Evolutionary conservation across 495 filamentous ascomycete species (phyloP), one percentile per base, ranked within the genome.

Genomic region (Penicillium fimorum): DNA sequence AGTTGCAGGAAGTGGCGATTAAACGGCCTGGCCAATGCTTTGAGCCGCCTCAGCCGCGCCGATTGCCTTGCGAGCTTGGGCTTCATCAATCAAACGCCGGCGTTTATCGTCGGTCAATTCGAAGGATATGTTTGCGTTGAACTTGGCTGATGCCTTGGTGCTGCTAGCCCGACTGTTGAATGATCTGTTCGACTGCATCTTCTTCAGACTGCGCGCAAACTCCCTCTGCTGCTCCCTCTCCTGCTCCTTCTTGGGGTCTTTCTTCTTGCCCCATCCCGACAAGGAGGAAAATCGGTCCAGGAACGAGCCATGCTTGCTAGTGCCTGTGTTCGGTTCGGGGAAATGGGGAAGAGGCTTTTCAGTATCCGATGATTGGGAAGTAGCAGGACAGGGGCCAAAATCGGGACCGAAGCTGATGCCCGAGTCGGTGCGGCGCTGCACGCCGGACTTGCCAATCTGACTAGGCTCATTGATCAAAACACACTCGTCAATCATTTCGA

Each of bases 401-500:
- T 43, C 56, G 5, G 71, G 73, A 53, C 51, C 70, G 66, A 88
- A 85, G 68, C 82, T 86, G 43, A 87, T 80, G 13, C 85, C 85
- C 0, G 84, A 87, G 62, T 87, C 85, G 12, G 71, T 66, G 40
- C 68, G 62, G 32, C 65, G 54, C 30, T 69, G 56, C 46, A 69
- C 47, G 22, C 61, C 59, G 33, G 62, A 51, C 50, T 68, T 62
- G n/a, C 69, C 64, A 41, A 86, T 65, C 53, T 77, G 70, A 17
- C 77, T 62, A 0, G 76, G 77, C 41, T 77, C 77, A 25, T 66
- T 74, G 30, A 86, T 71, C 52, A 77, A 70, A 5, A 63, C 25
- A 59, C 84, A 87, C 53, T 88, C 84, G 22, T 81, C 78, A 56
- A 88, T 86, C 49, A 85, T 73, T 57, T 81, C 79, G 50, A 81